Evolutionary conservation across 352 stramenopile species (phyloP).

Genomic region (Phytophthora constricta): DNA sequence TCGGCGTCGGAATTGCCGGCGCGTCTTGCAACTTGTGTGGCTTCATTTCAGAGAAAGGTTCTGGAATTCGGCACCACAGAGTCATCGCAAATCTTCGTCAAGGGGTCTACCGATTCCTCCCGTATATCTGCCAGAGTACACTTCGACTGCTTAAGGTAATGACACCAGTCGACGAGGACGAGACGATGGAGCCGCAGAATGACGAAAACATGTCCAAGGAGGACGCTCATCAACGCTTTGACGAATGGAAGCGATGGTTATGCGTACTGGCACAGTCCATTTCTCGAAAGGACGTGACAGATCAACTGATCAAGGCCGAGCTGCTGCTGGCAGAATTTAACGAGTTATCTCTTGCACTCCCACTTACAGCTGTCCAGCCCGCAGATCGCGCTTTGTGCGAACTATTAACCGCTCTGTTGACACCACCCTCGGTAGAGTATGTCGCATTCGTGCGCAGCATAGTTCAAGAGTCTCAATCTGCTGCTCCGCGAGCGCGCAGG

Average conservation of each 20-base stretch:
- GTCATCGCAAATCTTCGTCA: conserved; percentile 34
- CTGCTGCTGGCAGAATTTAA: conserved; percentile 51
- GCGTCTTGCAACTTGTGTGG: conserved; percentile 26
- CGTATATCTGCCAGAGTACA: conserved; percentile 58
- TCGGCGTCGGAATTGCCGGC: conserved; percentile 8
- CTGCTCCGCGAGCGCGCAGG: conserved; percentile 34
- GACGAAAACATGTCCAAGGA: conserved; percentile 18
- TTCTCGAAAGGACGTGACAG: conserved; percentile 57
- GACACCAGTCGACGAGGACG: conserved; percentile 18
- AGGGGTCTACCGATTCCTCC: conserved; percentile 58
- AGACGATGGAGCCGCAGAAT: conserved; percentile 1
- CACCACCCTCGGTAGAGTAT: conserved; percentile 53
- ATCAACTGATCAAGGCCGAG: conserved; percentile 63
- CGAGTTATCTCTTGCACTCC: conserved; percentile 18
- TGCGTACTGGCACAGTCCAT: conserved; percentile 48
- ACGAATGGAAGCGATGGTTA: conserved; percentile 63
- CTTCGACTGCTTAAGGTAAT: conserved; percentile 47
- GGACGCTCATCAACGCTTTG: conserved; percentile 24
- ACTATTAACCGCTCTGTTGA: conserved; percentile 50
- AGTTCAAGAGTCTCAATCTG: conserved; percentile 38
- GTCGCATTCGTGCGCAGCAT: conserved; percentile 53
- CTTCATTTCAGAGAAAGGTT: conserved; percentile 49
- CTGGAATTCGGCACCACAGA: conserved; percentile 46
- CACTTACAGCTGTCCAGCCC: conserved; percentile 15
- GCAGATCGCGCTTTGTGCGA: conserved; percentile 45